Conservation (phyloP, 805 yeast species). For the Yamadazyma sp. region DNA sequence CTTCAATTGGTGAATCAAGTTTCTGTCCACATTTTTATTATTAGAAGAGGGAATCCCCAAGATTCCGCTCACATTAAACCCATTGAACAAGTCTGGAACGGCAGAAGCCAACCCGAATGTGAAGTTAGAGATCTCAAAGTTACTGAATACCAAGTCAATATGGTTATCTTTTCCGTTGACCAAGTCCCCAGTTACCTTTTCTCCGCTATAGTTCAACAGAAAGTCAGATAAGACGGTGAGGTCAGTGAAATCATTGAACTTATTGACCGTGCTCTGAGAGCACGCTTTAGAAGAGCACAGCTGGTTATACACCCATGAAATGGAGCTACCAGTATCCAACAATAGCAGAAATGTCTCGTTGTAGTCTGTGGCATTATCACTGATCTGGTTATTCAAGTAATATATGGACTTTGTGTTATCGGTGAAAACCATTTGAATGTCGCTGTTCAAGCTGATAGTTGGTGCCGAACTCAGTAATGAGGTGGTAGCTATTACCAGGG, state of each 20-base stretch:
- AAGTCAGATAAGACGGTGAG: constrained; percentile 34
- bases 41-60: constrained; percentile 56
- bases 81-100: constrained; percentile 54
- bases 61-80: constrained; percentile 58
- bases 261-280: constrained; percentile 22
- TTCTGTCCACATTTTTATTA: constrained; percentile 28
- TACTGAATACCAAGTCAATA: constrained; percentile 26
- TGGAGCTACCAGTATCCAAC: constrained; percentile 66
- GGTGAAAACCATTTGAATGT: constrained; percentile 21
- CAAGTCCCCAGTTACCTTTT: constrained; percentile 51
- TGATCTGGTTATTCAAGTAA: constrained; percentile 18
- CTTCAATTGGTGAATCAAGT: constrained; percentile 42
- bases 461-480: constrained; percentile 17
- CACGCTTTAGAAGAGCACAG: constrained; percentile 50
- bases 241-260: constrained; percentile 22
- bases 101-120: constrained; percentile 53
- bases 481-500: constrained; percentile 13
- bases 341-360: constrained; percentile 49
- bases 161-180: constrained; percentile 34
- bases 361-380: constrained; percentile 22
- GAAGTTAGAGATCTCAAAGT: constrained; percentile 37
- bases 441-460: constrained; percentile 16
- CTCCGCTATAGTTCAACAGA: constrained; percentile 52
- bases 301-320: constrained; percentile 60
- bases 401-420: constrained; percentile 23